Base-by-base conservation (phyloP, 164 flowering plant genomes). In the Macadamia tetraphylla region DNA sequence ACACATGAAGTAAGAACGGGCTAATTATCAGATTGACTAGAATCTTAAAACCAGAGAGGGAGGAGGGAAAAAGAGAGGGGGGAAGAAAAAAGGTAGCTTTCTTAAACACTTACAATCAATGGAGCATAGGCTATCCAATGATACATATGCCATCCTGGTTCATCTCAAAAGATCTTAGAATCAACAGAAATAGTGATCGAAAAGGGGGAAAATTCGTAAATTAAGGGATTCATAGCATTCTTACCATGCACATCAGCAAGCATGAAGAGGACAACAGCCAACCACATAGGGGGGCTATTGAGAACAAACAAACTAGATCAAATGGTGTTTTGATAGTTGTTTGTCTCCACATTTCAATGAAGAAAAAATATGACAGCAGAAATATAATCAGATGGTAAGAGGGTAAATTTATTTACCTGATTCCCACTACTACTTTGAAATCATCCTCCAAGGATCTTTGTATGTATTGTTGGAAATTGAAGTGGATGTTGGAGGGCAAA, bases 391-490 rank as follows among this genome's bases (percentile, higher is more conserved):
- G 13, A 3, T 51, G 17, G 55, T 10, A 51, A 23, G 23, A 14
- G 15, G 13, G 55, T 43, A 43, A 51, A 10, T 51, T 51, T 51
- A 51, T 51, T 23, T 6, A 85, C 92, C 87, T 87, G 77, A 88
- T 82, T 31, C 89, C 86, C 31, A 88, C 85, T 15, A 88, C 82
- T 29, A 64, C 76, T 76, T 83, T 85, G 77, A 88, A 87, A 78
- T 88, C 94, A 64, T 88, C 91, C 53, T 88, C 89, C 64, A 88
- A 70, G 1, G 91, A 87, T 64, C 86, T 60, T 52, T 83, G 76
- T 29, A 85, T 87, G 71, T 87, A 87, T 62, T 81, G 83, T 65
- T 77, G 90, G 76, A 88, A 88, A 77, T 88, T 74, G 81, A 88
- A 85, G 14, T 73, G 7, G 15, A 35, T 76, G 63, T 77, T 81